These are phyloP conservation scores for Rosa multiflora DNA, from an alignment of 306 rosid genomes.

Conservation along the genomic window DNA sequence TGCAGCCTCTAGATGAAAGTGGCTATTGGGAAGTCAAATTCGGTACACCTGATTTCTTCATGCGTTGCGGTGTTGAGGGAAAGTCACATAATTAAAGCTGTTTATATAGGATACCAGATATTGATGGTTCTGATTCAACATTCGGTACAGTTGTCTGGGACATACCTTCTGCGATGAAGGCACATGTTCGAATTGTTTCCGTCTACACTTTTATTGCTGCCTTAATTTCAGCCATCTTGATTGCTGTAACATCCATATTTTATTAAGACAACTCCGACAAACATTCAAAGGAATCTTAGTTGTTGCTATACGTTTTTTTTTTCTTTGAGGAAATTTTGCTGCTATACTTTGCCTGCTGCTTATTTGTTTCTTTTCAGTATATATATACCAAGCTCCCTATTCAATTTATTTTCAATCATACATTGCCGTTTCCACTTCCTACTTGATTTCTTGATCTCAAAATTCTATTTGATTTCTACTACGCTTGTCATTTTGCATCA, in stretches of 20 bases:
- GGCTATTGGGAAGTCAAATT: slow-evolving; percentile 65
- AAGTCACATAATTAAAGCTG: slow-evolving; percentile 38
- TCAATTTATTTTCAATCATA: slow-evolving; percentile 35
- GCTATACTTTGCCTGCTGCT: not conserved
- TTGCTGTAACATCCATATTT: slow-evolving; percentile 45
- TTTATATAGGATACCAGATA: slow-evolving; percentile 32
- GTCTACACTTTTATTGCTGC: slow-evolving; percentile 56
- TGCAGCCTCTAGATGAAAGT: slow-evolving; percentile 73
- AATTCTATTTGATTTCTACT: not conserved
- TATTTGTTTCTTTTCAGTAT: not conserved
- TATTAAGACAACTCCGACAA: slow-evolving; percentile 34
- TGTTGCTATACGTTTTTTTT: not conserved
- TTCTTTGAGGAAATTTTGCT: not conserved
- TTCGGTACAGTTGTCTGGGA: slow-evolving; percentile 53
- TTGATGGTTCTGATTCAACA: slow-evolving; percentile 24
- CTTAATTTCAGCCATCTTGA: slow-evolving; percentile 50
- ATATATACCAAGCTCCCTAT: slow-evolving; percentile 30
- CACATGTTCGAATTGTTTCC: slow-evolving; percentile 53
- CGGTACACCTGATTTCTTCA: slow-evolving; percentile 54
- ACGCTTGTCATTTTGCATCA: not conserved
- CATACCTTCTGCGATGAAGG: slow-evolving; percentile 62
- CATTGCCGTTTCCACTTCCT: slow-evolving; percentile 38
- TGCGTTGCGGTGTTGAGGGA: slow-evolving; percentile 49
- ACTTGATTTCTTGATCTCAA: not conserved
- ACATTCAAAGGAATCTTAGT: slow-evolving; percentile 44